These are phyloP conservation scores for Cryptococcus maquisensis DNA, from an alignment of 1,284 basidiomycete species.

Conservation along the genomic window DNA sequence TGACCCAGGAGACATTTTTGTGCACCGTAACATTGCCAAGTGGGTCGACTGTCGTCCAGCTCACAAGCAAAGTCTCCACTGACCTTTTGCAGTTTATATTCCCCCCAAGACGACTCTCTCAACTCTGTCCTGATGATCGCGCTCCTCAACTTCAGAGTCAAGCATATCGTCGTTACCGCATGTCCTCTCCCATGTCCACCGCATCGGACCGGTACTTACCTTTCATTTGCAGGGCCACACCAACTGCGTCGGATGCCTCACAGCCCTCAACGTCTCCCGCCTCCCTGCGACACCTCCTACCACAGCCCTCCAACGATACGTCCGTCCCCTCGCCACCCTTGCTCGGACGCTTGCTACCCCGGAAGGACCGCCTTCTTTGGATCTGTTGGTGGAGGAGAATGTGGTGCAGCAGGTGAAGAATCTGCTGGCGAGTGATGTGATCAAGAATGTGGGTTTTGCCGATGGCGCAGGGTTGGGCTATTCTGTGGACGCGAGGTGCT, in stretches of 20 bases:
- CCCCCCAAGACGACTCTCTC: conserved; percentile 40
- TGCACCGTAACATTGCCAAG: conserved; percentile 47
- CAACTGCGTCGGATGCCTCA: conserved; percentile 46
- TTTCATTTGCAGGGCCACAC: conserved; percentile 36
- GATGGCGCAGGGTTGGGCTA: too few relatives aligned
- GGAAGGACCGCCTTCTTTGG: conserved; percentile 38
- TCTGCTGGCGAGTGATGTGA: conserved; percentile 34
- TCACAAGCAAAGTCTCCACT: too few relatives aligned
- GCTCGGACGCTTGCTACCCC: conserved; percentile 32
- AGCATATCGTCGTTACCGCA: conserved; percentile 46
- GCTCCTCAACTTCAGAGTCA: conserved; percentile 45
- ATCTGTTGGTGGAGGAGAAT: conserved; percentile 42
- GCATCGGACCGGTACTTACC: neutral
- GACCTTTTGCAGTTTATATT: conserved; percentile 32
- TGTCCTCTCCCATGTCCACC: conserved; percentile 10
- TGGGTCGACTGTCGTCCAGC: conserved; percentile 13
- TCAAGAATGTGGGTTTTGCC: conserved; percentile 23
- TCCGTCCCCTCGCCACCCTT: conserved; percentile 37
- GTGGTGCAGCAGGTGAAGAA: conserved; percentile 44
- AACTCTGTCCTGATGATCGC: conserved; percentile 46
- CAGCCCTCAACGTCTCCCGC: conserved; percentile 39
- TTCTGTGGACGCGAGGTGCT: neutral
- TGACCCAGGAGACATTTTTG: conserved; percentile 45
- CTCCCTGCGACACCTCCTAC: conserved; percentile 34
- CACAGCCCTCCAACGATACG: conserved; percentile 39